Conservation (phyloP, 1,139 yeast genomes). For the Hansenula lynferdii region DNA sequence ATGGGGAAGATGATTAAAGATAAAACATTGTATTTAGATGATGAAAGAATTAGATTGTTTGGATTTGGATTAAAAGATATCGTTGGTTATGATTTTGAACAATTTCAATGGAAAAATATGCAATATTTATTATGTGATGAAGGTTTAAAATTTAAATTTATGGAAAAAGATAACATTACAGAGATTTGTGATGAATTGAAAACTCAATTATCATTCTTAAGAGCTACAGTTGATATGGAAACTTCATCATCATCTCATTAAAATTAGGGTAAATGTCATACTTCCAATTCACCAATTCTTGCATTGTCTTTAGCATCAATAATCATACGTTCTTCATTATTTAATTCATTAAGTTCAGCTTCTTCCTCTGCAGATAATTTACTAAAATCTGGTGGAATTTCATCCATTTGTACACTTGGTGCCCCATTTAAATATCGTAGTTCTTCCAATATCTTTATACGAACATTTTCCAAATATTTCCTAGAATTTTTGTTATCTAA, state of each 20-base stretch:
- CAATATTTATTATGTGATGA: constrained; percentile 50
- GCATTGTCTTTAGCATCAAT: constrained; percentile 25
- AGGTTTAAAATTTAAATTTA: constrained; percentile 40
- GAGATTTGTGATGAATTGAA: constrained; percentile 40
- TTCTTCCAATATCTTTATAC: constrained; percentile 75
- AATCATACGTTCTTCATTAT: constrained; percentile 18
- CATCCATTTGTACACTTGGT: constrained; percentile 91
- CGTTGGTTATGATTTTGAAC: constrained; percentile 56
- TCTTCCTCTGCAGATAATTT: constrained; percentile 20
- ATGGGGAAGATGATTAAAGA: constrained; percentile 33
- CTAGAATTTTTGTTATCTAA: constrained; percentile 85
- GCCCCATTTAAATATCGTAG: constrained; percentile 82
- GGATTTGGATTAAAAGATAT: constrained; percentile 49
- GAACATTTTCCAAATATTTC: constrained; percentile 77
- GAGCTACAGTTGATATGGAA: too few relatives aligned
- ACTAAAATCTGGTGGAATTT: constrained; percentile 23
- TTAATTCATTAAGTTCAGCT: constrained; percentile 18
- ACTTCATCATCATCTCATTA: too few relatives aligned
- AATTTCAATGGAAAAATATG: constrained; percentile 58
- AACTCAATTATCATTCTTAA: constrained; percentile 36
- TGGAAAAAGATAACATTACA: constrained; percentile 14
- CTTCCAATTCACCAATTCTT: constrained; percentile 22
- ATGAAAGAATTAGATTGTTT: constrained; percentile 39
- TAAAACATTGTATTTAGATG: constrained; percentile 22
- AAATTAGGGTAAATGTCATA: not conserved